phyloP scores from a whole-genome alignment of 306 rosid genomes.

The Abrus precatorius region DNA sequence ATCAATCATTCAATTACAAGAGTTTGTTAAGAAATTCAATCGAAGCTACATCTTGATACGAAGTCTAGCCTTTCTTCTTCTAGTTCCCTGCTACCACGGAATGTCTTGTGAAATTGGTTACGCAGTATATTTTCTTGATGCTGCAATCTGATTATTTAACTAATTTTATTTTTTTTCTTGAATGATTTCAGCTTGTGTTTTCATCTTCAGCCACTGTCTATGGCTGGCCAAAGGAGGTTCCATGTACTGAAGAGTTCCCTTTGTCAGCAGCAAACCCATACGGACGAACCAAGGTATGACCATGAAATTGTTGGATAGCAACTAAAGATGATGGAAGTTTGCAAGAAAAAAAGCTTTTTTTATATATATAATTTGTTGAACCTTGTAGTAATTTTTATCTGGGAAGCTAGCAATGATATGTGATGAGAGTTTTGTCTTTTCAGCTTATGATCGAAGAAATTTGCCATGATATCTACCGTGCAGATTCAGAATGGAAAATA shows the following conservation, averaged over 20 bases:
- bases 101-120: constrained; percentile 25
- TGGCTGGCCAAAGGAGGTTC: constrained; percentile 98
- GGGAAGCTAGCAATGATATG: constrained; percentile 35
- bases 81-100: neutral
- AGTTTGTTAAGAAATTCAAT: neutral
- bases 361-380: neutral
- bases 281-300: constrained; percentile 91
- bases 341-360: neutral
- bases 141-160: constrained; percentile 35
- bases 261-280: constrained; percentile 86
- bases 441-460: constrained; percentile 95
- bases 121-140: constrained; percentile 11
- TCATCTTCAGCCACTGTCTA: constrained; percentile 99
- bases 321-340: constrained; percentile 1
- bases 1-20: neutral
- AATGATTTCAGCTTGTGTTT: constrained; percentile 88
- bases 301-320: constrained; percentile 14
- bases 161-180: constrained; percentile 44
- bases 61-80: constrained; percentile 22
- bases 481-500: constrained; percentile 88
- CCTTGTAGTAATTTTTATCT: constrained; percentile 25
- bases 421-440: constrained; percentile 43
- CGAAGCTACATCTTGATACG: constrained; percentile 27
- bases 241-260: constrained; percentile 98
- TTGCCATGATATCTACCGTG: constrained; percentile 67